Conservation (phyloP, 495 filamentous ascomycete genomes). For the Podospora pseudoanserina region DNA sequence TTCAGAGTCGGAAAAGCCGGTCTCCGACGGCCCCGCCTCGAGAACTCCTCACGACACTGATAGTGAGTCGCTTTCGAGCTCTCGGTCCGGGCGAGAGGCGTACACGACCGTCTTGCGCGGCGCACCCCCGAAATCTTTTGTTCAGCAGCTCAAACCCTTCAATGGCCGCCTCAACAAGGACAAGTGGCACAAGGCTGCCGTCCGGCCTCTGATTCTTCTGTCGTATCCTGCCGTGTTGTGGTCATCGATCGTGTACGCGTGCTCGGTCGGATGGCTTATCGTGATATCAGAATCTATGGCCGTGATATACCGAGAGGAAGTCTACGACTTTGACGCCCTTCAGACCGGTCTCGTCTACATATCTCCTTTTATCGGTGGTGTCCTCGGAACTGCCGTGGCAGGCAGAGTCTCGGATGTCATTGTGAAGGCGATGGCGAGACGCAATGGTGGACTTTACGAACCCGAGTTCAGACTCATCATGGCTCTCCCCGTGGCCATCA, state of each 20-base stretch:
- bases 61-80: conserved; percentile 35
- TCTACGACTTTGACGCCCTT: conserved; percentile 76
- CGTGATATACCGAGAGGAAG: conserved; percentile 64
- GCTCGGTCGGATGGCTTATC: conserved; percentile 94
- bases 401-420: conserved; percentile 85
- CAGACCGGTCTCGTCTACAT: conserved; percentile 86
- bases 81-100: conserved; percentile 29
- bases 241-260: conserved; percentile 80
- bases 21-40: not conserved
- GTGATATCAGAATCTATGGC: conserved; percentile 83
- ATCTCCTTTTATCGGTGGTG: conserved; percentile 80
- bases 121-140: conserved; percentile 62
- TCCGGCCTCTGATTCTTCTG: conserved; percentile 80
- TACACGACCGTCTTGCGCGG: conserved; percentile 61
- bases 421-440: conserved; percentile 69
- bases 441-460: conserved; percentile 93
- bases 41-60: conserved; percentile 28
- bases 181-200: conserved; percentile 69
- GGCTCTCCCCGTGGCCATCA: conserved; percentile 74
- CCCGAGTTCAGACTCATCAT: conserved; percentile 94
- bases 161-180: conserved; percentile 75
- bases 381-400: conserved; percentile 86
- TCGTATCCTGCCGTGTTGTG: conserved; percentile 88
- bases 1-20: not conserved
- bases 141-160: conserved; percentile 66